phyloP scores from a whole-genome alignment of 768 basidiomycete genomes.

The Hemileccinum impolitum region DNA sequence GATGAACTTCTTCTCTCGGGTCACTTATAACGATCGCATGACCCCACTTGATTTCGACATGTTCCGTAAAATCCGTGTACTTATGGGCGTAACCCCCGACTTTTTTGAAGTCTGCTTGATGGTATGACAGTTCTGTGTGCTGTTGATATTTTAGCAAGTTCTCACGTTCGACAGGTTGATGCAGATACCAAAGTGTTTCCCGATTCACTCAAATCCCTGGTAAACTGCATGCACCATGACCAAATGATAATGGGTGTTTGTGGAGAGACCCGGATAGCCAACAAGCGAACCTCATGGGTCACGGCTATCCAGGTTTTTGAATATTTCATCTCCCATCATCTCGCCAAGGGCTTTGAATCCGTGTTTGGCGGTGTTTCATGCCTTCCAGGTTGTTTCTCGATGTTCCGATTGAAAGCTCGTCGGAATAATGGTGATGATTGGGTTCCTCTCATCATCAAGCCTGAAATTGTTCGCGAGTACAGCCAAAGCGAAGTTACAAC shows the following conservation, averaged over 20 bases:
- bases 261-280: conserved; percentile 97
- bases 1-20: conserved; percentile 99
- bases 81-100: conserved; percentile 99
- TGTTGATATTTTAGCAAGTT: neutral
- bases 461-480: conserved; percentile 96
- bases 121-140: conserved; percentile 50
- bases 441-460: conserved; percentile 95
- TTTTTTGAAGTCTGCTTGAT: conserved; percentile 97
- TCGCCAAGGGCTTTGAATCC: conserved; percentile 97
- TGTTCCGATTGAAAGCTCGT: conserved; percentile 97
- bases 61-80: conserved; percentile 91
- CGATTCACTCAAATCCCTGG: conserved; percentile 83
- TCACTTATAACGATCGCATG: conserved; percentile 99
- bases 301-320: conserved; percentile 98
- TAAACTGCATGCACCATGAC: conserved; percentile 99
- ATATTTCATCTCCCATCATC: conserved; percentile 98
- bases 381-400: conserved; percentile 98
- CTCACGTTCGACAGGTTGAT: conserved; percentile 68
- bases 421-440: conserved; percentile 89
- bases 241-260: conserved; percentile 99
- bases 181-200: conserved; percentile 97
- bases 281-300: conserved; percentile 98
- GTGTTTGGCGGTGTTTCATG: conserved; percentile 99
- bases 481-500: conserved; percentile 92
- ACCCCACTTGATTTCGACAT: conserved; percentile 95